Evolutionary conservation across 2,329 filamentous ascomycete species (phyloP).

Genomic region (Curvularia spicifera): DNA sequence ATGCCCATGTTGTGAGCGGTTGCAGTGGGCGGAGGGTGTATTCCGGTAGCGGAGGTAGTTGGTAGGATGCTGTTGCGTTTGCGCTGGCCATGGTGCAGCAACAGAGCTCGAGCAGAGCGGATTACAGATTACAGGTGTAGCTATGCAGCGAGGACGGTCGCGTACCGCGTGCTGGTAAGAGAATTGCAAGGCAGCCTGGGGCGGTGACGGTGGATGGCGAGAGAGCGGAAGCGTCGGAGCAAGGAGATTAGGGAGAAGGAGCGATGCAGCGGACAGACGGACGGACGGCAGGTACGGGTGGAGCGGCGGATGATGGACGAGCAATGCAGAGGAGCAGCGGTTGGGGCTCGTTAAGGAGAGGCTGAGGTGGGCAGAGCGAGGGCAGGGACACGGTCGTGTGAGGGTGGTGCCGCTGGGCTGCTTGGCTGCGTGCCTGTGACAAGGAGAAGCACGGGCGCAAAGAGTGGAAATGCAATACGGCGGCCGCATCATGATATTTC

Average conservation of each 20-base stretch:
- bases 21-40: conserved; percentile 75
- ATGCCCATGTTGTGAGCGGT: conserved; percentile 76
- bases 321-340: background rate
- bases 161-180: conserved; percentile 10
- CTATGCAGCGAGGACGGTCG: conserved; percentile 1
- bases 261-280: conserved; percentile 15
- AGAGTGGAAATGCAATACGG: background rate
- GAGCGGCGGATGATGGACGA: background rate
- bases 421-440: conserved; percentile 9
- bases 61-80: conserved; percentile 54
- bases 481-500: conserved; percentile 34
- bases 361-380: conserved; percentile 41
- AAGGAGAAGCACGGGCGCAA: conserved; percentile 20
- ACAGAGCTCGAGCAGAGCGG: conserved; percentile 9
- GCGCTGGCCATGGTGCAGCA: conserved; percentile 54
- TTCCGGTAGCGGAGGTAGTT: conserved; percentile 83
- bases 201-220: conserved; percentile 15
- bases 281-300: background rate
- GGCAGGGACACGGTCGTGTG: conserved; percentile 35
- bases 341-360: conserved; percentile 41
- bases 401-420: conserved; percentile 34
- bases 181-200: conserved; percentile 13
- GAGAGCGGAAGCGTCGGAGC: conserved; percentile 38
- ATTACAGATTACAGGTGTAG: conserved; percentile 12
- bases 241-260: conserved; percentile 35